phyloP scores from a whole-genome alignment of 2,329 filamentous ascomycete species.

The Pseudocercospora cruenta region DNA sequence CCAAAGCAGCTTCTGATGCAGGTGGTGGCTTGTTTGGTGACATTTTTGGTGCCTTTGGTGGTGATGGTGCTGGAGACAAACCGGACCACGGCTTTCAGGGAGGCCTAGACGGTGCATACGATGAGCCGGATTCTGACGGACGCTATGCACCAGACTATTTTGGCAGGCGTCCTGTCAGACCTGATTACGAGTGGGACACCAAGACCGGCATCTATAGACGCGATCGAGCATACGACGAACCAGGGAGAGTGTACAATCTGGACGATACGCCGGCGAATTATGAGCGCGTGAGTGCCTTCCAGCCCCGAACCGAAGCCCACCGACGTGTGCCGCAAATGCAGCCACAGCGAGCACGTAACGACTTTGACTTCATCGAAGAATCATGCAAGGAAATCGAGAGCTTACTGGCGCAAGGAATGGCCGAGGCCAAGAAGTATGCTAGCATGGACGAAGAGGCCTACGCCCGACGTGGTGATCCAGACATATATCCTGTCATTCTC shows the following conservation, averaged over 20 bases:
- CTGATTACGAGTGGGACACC: conserved; percentile 13
- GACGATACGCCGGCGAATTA: background rate
- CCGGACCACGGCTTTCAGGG: conserved; percentile 12
- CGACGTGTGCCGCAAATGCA: background rate
- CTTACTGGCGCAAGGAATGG: conserved; percentile 11
- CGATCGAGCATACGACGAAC: background rate
- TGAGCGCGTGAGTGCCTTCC: background rate
- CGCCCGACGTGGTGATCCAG: conserved; percentile 15
- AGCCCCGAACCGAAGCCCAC: background rate
- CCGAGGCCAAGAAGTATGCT: conserved; percentile 16
- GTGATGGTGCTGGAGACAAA: conserved; percentile 39
- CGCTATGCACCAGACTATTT: background rate
- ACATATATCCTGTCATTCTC: conserved; percentile 18
- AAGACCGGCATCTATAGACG: conserved; percentile 2
- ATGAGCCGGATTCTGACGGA: conserved; percentile 1
- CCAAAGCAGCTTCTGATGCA: conserved; percentile 15
- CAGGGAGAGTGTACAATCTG: background rate
- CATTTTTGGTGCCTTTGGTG: conserved; percentile 39
- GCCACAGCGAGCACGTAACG: conserved; percentile 5
- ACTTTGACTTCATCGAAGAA: conserved; percentile 25
- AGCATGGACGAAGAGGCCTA: conserved; percentile 23
- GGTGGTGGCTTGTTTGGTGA: conserved; percentile 27
- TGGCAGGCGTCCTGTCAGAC: conserved; percentile 2
- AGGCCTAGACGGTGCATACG: conserved; percentile 14
- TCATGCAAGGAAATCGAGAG: conserved; percentile 19